Percentiles rank a stretch among this genome's conserved stretches.
Evolutionary conservation across 164 flowering plant genomes (phyloP).

Genomic region (Saururus chinensis): DNA sequence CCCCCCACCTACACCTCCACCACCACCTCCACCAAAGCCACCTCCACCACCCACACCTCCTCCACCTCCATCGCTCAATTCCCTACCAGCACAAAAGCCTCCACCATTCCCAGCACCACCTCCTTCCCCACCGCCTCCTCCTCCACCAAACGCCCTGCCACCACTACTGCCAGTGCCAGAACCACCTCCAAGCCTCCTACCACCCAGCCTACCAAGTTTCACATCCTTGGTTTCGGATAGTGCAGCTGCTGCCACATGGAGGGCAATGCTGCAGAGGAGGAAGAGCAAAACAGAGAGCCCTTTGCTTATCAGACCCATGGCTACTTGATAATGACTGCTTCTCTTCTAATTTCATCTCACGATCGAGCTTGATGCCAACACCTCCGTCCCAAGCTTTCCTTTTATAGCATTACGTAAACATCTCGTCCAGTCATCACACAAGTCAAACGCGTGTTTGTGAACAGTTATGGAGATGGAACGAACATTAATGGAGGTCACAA

Average conservation of each 20-base stretch:
- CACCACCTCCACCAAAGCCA: neutral
- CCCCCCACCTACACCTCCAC: neutral
- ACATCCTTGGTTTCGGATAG: neutral
- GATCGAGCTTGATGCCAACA: neutral
- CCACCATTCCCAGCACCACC: neutral
- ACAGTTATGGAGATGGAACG: neutral
- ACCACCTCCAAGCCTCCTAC: neutral
- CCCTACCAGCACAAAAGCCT: neutral
- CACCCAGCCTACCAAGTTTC: neutral
- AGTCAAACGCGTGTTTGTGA: neutral
- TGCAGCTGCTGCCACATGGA: neutral
- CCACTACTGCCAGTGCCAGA: neutral
- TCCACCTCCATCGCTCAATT: neutral
- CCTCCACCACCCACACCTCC: neutral
- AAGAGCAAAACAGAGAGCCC: neutral
- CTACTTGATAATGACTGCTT: neutral
- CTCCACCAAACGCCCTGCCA: neutral
- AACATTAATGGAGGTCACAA: too few species aligned
- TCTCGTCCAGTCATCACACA: too few species aligned
- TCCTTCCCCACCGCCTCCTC: neutral
- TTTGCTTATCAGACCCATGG: neutral
- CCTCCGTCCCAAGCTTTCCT: neutral
- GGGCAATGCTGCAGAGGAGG: neutral
- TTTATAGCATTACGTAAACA: neutral
- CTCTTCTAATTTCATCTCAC: neutral